Base-by-base conservation (phyloP, 225 moss, liverwort and hornwort genomes). In the Straminergon stramineum region DNA sequence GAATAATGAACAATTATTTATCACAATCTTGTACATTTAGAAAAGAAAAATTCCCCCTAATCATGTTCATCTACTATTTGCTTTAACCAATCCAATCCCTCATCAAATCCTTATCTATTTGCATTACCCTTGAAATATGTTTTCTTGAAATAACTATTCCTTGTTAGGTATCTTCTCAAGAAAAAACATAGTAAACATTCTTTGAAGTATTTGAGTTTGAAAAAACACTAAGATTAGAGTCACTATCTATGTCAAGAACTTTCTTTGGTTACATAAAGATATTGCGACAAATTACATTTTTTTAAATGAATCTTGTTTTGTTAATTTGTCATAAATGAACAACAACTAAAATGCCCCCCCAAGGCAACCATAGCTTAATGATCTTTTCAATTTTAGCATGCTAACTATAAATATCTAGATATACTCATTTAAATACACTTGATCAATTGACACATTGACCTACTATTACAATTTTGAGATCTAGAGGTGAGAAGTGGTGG, bases 221-320 rank as follows among this genome's bases (percentile, higher is more conserved):
- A 24, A 12, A 71, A 71, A 26, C 3, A 71, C 0, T 5, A 0
- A 15, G 2, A 71, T 41, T 41, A 71, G 2, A 41, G 1, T 15
- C 15, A 71, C 26, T 39, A 4, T 23, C 7, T 39, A 70, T 23
- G 5, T 24, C 24, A 14, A 39, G 70, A 39, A 2, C 0, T 41
- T 70, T 39, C 9, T 26, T 41, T 4, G 4, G 5, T 9, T 71
- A 15, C 0, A 1, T 26, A 24, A 41, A 71, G 8, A 8, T 15
- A 41, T 5, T 0, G 8, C 1, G 0, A 70, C 4, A 1, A 70
- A 69, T 13, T 23, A 23, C 1, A 7, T n/a, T n/a, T n/a, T n/a
- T n/a, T n/a, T n/a, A 39, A 69, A 34, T 13, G 13, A 14, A 70
- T 14, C 39, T 14, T 39, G 1, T 39, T 70, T 70, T 5, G 5